These are phyloP conservation scores for Plenodomus lindquistii DNA, from an alignment of 2,329 filamentous ascomycete genomes.

Conservation along the genomic window DNA sequence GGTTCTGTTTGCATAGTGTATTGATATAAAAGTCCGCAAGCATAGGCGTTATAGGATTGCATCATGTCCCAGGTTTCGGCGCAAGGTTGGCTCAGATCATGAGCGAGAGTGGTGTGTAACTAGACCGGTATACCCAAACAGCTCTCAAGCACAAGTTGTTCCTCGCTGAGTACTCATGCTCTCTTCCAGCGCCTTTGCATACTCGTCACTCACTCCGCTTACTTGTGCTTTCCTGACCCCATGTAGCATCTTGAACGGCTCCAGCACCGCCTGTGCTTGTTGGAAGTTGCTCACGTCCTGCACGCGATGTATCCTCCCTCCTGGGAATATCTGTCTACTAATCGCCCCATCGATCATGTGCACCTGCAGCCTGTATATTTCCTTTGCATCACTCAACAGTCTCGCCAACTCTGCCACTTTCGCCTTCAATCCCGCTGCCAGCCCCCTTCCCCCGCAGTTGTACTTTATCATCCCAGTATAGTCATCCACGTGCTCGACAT, in stretches of 20 bases:
- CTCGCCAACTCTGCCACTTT: slow-evolving; percentile 49
- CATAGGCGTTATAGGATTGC: slow-evolving; percentile 20
- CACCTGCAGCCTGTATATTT: slow-evolving; percentile 32
- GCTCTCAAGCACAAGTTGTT: slow-evolving; percentile 18
- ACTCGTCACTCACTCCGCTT: slow-evolving; percentile 47
- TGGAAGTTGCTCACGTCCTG: slow-evolving; percentile 39
- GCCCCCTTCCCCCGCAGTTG: slow-evolving; percentile 51
- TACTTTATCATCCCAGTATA: slow-evolving; percentile 58
- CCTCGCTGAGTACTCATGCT: slow-evolving; percentile 35
- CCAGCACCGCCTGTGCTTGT: slow-evolving; percentile 48
- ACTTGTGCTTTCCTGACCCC: slow-evolving; percentile 43
- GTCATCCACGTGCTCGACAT: slow-evolving; percentile 53
- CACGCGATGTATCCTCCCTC: slow-evolving; percentile 38
- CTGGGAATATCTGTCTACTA: slow-evolving; percentile 31
- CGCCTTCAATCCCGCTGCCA: slow-evolving; percentile 48
- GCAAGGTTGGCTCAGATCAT: background rate
- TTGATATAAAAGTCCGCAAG: slow-evolving; percentile 6
- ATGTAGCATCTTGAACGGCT: slow-evolving; percentile 46
- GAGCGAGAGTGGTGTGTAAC: background rate
- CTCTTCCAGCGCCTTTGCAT: slow-evolving; percentile 38
- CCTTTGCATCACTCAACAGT: slow-evolving; percentile 33
- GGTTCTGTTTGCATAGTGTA: slow-evolving; percentile 70
- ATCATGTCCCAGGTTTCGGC: background rate
- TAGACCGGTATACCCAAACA: slow-evolving; percentile 28
- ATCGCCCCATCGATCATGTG: slow-evolving; percentile 38